Conservation (phyloP, 1,284 basidiomycete genomes). For the Cryptococcus neoformans region DNA sequence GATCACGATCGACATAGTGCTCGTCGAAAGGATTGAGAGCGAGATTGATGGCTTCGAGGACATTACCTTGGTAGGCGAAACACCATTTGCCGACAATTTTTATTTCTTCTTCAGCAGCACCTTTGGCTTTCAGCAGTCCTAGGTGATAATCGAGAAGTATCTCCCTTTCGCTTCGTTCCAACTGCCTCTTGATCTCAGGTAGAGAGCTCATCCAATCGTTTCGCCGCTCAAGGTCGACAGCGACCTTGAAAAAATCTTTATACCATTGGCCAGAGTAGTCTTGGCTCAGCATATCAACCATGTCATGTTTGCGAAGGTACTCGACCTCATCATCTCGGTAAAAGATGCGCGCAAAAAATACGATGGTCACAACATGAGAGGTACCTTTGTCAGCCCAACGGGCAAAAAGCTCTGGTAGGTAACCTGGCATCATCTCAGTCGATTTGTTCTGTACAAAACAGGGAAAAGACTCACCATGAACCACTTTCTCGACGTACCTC, state of each 20-base stretch:
- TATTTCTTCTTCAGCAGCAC: slow-evolving; percentile 28
- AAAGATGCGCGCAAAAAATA: slow-evolving; percentile 90
- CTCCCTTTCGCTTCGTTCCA: slow-evolving; percentile 83
- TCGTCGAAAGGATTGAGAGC: slow-evolving; percentile 90
- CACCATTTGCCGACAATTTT: slow-evolving; percentile 47
- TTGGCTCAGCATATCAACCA: slow-evolving; percentile 62
- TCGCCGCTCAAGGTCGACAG: slow-evolving; percentile 86
- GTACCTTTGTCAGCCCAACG: slow-evolving; percentile 79
- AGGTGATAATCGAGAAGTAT: slow-evolving; percentile 80
- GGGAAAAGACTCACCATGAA: slow-evolving; percentile 58
- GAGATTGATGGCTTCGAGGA: slow-evolving; percentile 92
- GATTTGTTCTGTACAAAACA: slow-evolving; percentile 9
- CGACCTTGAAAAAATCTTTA: slow-evolving; percentile 95
- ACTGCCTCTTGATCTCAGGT: slow-evolving; percentile 78
- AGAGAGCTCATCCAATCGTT: slow-evolving; percentile 84
- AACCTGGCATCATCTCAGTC: slow-evolving; percentile 46
- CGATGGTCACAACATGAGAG: slow-evolving; percentile 91
- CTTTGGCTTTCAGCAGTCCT: slow-evolving; percentile 39
- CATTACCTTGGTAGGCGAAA: slow-evolving; percentile 81
- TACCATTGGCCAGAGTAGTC: slow-evolving; percentile 76
- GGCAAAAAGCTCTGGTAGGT: slow-evolving; percentile 77
- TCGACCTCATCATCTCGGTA: slow-evolving; percentile 80
- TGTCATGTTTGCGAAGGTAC: slow-evolving; percentile 52
- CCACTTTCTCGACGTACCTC: slow-evolving; percentile 92
- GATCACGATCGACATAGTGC: slow-evolving; percentile 92